Conservation (phyloP, 1,284 basidiomycete genomes). For the Fomitopsis betulina region DNA sequence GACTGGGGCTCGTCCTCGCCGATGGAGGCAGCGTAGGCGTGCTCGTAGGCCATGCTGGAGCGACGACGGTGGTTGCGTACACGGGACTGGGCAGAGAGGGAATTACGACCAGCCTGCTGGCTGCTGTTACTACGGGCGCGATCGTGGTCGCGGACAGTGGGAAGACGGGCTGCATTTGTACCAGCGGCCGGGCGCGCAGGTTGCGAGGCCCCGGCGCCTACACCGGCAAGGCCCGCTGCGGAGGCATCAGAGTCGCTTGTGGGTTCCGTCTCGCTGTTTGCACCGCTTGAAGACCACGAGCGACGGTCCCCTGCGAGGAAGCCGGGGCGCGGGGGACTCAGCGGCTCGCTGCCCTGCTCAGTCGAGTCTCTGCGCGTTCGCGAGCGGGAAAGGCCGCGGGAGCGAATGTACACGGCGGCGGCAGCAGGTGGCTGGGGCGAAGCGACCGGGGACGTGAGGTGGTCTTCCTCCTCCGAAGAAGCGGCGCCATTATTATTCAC, state of each 20-base stretch:
- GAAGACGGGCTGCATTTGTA: slow-evolving; percentile 1
- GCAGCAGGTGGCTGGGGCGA: slow-evolving; percentile 12
- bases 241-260: slow-evolving; percentile 24
- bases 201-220: slow-evolving; percentile 6
- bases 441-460: slow-evolving; percentile 11
- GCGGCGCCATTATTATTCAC: slow-evolving; percentile 7
- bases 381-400: slow-evolving; percentile 8
- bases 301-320: slow-evolving; percentile 23
- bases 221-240: slow-evolving; percentile 14
- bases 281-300: slow-evolving; percentile 15
- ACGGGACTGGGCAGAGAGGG: slow-evolving; percentile 9
- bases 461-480: slow-evolving; percentile 23
- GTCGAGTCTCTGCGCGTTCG: slow-evolving; percentile 9
- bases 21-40: slow-evolving; percentile 13
- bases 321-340: slow-evolving; percentile 22
- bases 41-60: slow-evolving; percentile 18
- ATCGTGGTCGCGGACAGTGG: neutral
- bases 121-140: slow-evolving; percentile 1
- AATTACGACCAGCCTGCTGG: slow-evolving; percentile 4
- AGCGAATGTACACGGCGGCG: slow-evolving; percentile 14
- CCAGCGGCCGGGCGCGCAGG: neutral
- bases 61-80: slow-evolving; percentile 21
- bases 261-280: slow-evolving; percentile 15
- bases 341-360: slow-evolving; percentile 14
- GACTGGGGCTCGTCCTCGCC: slow-evolving; percentile 4